Percentiles rank a stretch among this genome's conserved stretches.
These are phyloP conservation scores for Clitopilus hobsonii DNA, from an alignment of 768 basidiomycete species.

Conservation along the genomic window DNA sequence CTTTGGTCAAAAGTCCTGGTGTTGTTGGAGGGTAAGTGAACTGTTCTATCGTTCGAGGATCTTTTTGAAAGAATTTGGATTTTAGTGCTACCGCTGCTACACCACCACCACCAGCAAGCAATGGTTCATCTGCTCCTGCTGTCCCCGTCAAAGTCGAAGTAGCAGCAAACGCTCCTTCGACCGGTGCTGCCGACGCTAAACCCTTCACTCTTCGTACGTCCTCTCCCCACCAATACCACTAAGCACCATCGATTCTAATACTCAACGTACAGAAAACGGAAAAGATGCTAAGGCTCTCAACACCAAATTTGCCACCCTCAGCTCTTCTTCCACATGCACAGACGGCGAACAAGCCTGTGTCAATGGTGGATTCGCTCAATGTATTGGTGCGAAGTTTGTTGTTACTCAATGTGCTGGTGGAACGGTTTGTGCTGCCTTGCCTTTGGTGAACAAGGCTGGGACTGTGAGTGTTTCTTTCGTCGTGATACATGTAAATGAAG, in stretches of 20 bases:
- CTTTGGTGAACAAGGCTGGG: slow-evolving; percentile 23
- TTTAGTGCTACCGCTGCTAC: not conserved
- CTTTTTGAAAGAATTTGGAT: not conserved
- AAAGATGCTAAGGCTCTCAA: slow-evolving; percentile 15
- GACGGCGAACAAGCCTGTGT: slow-evolving; percentile 17
- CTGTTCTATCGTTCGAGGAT: not conserved
- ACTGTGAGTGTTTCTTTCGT: slow-evolving; percentile 12
- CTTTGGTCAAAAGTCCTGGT: slow-evolving; percentile 30
- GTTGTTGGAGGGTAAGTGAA: slow-evolving; percentile 5
- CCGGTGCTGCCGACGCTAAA: not conserved
- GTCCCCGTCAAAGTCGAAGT: not conserved
- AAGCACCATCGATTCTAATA: not conserved
- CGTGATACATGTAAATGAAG: not conserved
- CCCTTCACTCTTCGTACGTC: slow-evolving; percentile 9
- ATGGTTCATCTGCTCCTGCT: not conserved
- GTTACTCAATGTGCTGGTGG: slow-evolving; percentile 23
- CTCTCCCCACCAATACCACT: not conserved
- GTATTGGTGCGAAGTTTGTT: slow-evolving; percentile 16
- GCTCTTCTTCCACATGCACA: slow-evolving; percentile 17
- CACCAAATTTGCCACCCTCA: slow-evolving; percentile 20
- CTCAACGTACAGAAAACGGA: slow-evolving; percentile 10
- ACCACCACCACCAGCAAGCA: not conserved
- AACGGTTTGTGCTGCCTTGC: slow-evolving; percentile 23
- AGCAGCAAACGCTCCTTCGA: not conserved
- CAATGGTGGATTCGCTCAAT: slow-evolving; percentile 17